Evolutionary conservation across 768 basidiomycete genomes (phyloP).

Genomic region (Russula lepida): DNA sequence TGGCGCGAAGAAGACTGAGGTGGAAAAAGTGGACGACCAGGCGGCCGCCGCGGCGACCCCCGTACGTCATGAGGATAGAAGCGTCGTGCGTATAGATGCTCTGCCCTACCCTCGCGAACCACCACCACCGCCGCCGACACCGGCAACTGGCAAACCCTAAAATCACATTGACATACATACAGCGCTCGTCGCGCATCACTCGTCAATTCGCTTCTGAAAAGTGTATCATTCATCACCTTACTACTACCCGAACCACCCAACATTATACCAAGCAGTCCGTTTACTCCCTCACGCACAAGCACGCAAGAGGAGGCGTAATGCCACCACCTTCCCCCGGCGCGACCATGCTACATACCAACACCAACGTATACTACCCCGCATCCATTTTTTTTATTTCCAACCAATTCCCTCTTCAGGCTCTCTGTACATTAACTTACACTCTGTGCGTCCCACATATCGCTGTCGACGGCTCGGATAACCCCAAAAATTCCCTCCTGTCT

Average conservation of each 20-base stretch:
- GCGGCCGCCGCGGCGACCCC: background rate
- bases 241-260: background rate
- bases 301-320: background rate
- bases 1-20: background rate
- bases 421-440: background rate
- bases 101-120: constrained; percentile 1
- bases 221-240: background rate
- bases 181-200: background rate
- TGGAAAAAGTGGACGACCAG: background rate
- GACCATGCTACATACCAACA: background rate
- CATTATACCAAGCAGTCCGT: background rate
- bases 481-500: too few species aligned
- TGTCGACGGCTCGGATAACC: background rate
- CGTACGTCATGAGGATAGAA: background rate
- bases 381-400: background rate
- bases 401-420: background rate
- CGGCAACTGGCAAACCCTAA: background rate
- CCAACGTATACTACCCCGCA: background rate
- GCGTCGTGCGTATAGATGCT: constrained; percentile 14
- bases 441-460: background rate
- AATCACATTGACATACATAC: background rate
- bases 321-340: background rate
- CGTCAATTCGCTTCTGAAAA: background rate
- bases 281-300: background rate
- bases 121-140: background rate